Evolutionary conservation across 169 alveolate genomes (phyloP).

Genomic region (Theileria orientalis): DNA sequence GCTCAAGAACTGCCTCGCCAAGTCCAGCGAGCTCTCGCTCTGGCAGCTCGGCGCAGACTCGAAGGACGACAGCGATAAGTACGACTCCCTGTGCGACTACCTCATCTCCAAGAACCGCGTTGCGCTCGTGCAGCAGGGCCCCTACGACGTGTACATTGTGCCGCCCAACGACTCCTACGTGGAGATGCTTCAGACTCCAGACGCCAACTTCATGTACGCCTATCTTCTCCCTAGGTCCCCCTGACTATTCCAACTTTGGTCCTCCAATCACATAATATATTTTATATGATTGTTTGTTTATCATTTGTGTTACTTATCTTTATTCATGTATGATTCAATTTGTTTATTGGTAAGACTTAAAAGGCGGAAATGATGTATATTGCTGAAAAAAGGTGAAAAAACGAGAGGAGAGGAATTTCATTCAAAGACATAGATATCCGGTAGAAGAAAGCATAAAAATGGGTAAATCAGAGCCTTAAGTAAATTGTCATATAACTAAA

Average conservation of each 20-base stretch:
- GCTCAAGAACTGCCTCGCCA: slow-evolving; percentile 40
- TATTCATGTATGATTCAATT: no score
- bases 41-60: slow-evolving; percentile 77
- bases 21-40: slow-evolving; percentile 56
- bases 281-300: no score
- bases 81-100: slow-evolving; percentile 73
- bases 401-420: no score
- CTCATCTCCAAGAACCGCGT: slow-evolving; percentile 67
- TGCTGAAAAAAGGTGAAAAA: no score
- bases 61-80: slow-evolving; percentile 63
- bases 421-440: no score
- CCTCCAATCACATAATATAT: no score
- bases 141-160: slow-evolving; percentile 68
- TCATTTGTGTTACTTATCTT: no score
- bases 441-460: no score
- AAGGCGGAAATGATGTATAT: no score
- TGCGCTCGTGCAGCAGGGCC: slow-evolving; percentile 69
- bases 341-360: no score
- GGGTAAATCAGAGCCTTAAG: no score
- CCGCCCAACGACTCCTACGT: slow-evolving; percentile 66
- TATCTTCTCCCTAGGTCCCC: slow-evolving; percentile 56
- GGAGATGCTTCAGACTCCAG: slow-evolving; percentile 63
- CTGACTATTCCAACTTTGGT: not conserved
- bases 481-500: no score
- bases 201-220: slow-evolving; percentile 74